Evolutionary conservation across 768 basidiomycete genomes (phyloP).

Genomic region (Rhizopogon roseolus): DNA sequence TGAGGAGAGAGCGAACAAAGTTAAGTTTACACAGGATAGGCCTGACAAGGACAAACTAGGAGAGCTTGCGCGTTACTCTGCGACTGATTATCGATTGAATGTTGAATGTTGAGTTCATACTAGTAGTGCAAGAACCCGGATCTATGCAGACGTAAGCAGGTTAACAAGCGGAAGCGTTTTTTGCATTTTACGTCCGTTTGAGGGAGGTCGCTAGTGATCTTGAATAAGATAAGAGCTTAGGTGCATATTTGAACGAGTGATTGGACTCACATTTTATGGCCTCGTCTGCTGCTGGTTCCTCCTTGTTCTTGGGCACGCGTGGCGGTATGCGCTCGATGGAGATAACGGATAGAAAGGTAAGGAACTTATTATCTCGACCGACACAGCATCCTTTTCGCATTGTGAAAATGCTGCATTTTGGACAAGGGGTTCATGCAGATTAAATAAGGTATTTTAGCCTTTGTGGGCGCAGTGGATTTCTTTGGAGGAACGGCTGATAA

Average conservation of each 20-base stretch:
- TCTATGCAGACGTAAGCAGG: neutral
- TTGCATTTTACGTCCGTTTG: neutral
- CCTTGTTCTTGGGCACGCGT: neutral
- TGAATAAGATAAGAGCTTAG: neutral
- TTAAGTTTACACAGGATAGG: neutral
- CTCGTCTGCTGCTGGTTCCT: neutral
- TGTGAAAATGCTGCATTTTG: neutral
- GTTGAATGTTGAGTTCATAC: too few relatives aligned
- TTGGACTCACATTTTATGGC: neutral
- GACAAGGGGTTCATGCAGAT: neutral
- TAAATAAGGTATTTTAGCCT: neutral
- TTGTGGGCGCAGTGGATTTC: neutral
- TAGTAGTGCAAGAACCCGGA: neutral
- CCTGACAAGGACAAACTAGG: neutral
- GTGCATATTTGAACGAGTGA: neutral
- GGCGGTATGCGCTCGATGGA: neutral
- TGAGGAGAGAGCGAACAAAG: slow-evolving; percentile 1
- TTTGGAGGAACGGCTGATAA: neutral
- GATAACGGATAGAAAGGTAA: neutral
- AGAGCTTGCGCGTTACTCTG: neutral
- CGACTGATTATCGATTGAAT: neutral
- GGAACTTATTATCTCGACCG: neutral
- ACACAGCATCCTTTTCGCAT: neutral
- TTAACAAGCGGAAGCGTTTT: neutral
- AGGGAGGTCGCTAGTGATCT: neutral